Base-by-base conservation (phyloP, 495 filamentous ascomycete genomes). In the Aspergillus steynii region DNA sequence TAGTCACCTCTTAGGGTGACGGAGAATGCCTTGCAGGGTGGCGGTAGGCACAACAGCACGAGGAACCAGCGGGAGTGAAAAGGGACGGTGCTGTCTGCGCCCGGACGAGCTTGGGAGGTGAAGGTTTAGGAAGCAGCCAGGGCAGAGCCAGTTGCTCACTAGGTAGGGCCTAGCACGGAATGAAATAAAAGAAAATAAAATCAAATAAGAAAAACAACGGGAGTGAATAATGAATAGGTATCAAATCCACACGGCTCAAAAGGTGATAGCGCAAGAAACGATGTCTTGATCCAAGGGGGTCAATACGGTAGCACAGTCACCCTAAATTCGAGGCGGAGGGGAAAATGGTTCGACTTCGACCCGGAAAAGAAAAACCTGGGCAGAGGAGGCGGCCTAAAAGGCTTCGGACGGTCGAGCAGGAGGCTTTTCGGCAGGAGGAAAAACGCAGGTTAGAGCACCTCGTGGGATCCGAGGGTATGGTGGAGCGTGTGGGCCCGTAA, bases 1-100 rank as follows among this genome's bases (percentile, higher is more conserved):
- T 78, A 80, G 75, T 75, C 73, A 71, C 70, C 71, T 71, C 68
- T 77, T 77, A 75, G 71, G 72, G 68, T 69, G 66, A 65, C 70
- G 67, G 71, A 71, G 63, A 71, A 78, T 78, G 79, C 71, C 77
- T 77, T 76, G 80, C 78, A 80, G 80, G 67, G 67, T 78, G 74
- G 76, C 72, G 71, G 74, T 69, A 67, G 69, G 68, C 65, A 67
- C 60, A 61, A 68, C 64, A 73, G 73, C 69, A 71, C 71, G 67
- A 76, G 72, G 72, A 63, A 69, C 63, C 63, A 64, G 67, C 61
- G 64, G 64, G 61, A 72, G 62, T 67, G 63, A 62, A 62, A 67
- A 68, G 67, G 56, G 59, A 73, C 60, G 56, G 65, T 61, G 58
- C 57, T 67, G 60, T 62, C 61, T 67, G 65, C 54, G 59, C 65